Conservation (phyloP, 805 yeast species). For the Yarrowia osloensis region DNA sequence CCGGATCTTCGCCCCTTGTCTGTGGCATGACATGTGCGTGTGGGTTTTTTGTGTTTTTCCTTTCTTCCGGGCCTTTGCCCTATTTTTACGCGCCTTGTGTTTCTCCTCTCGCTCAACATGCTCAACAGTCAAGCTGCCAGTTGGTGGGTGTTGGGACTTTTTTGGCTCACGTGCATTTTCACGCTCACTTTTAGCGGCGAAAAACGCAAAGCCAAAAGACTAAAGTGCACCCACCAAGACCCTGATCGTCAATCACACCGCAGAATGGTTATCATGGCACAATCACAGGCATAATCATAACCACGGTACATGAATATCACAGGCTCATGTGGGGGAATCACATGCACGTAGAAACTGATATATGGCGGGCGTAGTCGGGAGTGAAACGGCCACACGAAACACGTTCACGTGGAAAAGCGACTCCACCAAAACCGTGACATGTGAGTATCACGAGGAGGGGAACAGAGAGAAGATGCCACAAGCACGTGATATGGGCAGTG, state of each 20-base stretch:
- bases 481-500: too few species aligned
- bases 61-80: background rate
- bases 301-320: background rate
- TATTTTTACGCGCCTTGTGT: background rate
- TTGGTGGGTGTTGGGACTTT: constrained; percentile 16
- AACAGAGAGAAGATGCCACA: too few species aligned
- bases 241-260: constrained; percentile 20
- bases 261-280: constrained; percentile 6
- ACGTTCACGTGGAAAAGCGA: background rate
- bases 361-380: background rate
- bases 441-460: background rate
- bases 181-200: background rate
- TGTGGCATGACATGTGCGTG: background rate
- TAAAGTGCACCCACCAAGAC: background rate
- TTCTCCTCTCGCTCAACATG: constrained; percentile 1
- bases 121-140: background rate
- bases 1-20: too few species aligned
- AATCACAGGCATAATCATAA: constrained; percentile 9
- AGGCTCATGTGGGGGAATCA: background rate
- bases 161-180: constrained; percentile 22
- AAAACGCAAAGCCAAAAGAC: background rate
- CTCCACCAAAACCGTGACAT: too few species aligned
- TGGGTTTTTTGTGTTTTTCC: background rate
- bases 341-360: too few species aligned
- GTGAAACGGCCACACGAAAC: background rate